A percentile compares a stretch with the other conserved stretches of the same genome.
phyloP scores from a whole-genome alignment of 2,329 filamentous ascomycete species.

The Fusarium irregulare region DNA sequence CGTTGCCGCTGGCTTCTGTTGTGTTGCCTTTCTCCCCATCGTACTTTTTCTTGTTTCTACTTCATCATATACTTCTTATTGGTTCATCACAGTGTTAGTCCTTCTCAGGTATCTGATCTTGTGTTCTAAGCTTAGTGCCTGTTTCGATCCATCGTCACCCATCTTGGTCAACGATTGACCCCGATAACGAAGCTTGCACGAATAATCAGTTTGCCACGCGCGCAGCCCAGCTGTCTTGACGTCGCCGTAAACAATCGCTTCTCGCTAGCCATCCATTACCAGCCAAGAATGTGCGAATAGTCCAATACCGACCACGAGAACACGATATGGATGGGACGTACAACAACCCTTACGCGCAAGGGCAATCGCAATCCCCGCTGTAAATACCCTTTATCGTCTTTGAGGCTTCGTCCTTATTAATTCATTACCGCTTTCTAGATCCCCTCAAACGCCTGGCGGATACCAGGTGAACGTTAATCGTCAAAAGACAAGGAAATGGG shows the following conservation, averaged over 20 bases:
- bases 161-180: conserved; percentile 31
- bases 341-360: conserved; percentile 46
- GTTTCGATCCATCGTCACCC: conserved; percentile 18
- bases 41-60: conserved; percentile 17
- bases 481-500: conserved; percentile 93
- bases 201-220: conserved; percentile 20
- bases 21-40: conserved; percentile 2
- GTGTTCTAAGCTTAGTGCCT: conserved; percentile 30
- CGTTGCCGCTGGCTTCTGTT: conserved; percentile 10
- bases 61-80: conserved; percentile 21
- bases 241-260: conserved; percentile 9
- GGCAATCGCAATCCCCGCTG: conserved; percentile 46
- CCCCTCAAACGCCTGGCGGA: conserved; percentile 48
- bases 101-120: conserved; percentile 16
- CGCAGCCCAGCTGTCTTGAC: conserved; percentile 15
- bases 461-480: conserved; percentile 91
- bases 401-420: conserved; percentile 21
- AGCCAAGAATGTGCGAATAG: conserved; percentile 43
- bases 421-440: conserved; percentile 34
- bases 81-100: conserved; percentile 11
- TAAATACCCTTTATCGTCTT: conserved; percentile 28
- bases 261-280: not conserved
- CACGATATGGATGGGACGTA: conserved; percentile 48
- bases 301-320: conserved; percentile 22
- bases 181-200: conserved; percentile 27